Evolutionary conservation across 768 basidiomycete genomes (phyloP).

Genomic region (Chiua virens): DNA sequence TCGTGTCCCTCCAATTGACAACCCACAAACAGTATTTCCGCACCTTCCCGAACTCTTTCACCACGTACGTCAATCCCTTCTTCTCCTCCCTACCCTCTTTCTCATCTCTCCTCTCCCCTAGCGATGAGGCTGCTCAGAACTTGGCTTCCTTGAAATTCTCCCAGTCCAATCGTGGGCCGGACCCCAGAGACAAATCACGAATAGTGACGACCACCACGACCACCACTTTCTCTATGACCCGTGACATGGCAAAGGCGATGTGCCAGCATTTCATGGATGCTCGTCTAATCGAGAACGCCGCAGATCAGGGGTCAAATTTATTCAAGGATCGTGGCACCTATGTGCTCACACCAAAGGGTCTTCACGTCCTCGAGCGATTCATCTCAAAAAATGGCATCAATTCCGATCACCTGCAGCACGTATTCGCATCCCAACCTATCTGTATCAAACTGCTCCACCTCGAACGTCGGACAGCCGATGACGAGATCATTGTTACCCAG

Average conservation of each 20-base stretch:
- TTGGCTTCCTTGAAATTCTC: conserved; percentile 96
- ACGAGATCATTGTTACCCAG: conserved; percentile 96
- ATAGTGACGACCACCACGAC: conserved; percentile 99
- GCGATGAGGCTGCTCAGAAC: conserved; percentile 94
- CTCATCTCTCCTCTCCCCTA: conserved; percentile 33
- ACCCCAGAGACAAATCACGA: conserved; percentile 96
- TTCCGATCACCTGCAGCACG: conserved; percentile 85
- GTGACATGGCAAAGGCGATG: conserved; percentile 99
- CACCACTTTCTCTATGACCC: conserved; percentile 99
- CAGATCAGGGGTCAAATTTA: conserved; percentile 80
- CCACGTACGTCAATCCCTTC: conserved; percentile 62
- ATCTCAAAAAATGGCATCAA: conserved; percentile 99
- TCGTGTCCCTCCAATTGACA: conserved; percentile 87
- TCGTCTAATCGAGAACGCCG: conserved; percentile 94
- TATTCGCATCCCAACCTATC: conserved; percentile 91
- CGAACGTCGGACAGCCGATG: conserved; percentile 87
- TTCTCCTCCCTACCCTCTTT: neutral
- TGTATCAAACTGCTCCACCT: conserved; percentile 97
- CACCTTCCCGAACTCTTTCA: conserved; percentile 90
- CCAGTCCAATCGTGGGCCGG: conserved; percentile 96
- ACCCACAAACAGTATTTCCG: conserved; percentile 97
- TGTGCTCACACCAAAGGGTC: conserved; percentile 93
- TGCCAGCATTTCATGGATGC: conserved; percentile 99
- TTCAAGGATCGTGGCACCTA: conserved; percentile 99
- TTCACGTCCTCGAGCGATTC: conserved; percentile 99